Conservation (phyloP, 768 basidiomycete species). For the Xanthoconium stramineum region DNA sequence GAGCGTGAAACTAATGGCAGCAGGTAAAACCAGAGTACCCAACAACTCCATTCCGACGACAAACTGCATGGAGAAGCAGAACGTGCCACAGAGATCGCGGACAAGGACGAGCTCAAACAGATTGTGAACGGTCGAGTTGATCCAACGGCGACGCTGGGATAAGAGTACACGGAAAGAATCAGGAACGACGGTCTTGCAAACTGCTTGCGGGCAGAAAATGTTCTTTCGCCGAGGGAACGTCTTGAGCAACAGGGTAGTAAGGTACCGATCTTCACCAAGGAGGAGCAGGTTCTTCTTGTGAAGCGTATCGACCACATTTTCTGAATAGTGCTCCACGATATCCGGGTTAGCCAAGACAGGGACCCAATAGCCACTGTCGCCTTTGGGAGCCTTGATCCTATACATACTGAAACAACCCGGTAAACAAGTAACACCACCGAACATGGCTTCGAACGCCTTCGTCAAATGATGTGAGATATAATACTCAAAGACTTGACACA, state of each 20-base stretch:
- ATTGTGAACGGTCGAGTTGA: slow-evolving; percentile 99
- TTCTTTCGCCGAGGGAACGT: slow-evolving; percentile 99
- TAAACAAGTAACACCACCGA: slow-evolving; percentile 98
- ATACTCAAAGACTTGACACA: slow-evolving; percentile 87
- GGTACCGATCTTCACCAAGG: slow-evolving; percentile 98
- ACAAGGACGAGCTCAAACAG: slow-evolving; percentile 92
- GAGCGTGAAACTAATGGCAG: slow-evolving; percentile 94
- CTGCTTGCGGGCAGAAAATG: slow-evolving; percentile 97
- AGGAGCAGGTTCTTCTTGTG: slow-evolving; percentile 99
- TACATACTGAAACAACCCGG: slow-evolving; percentile 99
- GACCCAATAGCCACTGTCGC: slow-evolving; percentile 94
- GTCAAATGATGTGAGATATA: slow-evolving; percentile 99
- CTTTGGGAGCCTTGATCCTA: slow-evolving; percentile 99
- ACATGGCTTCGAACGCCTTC: slow-evolving; percentile 99
- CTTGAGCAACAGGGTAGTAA: slow-evolving; percentile 96
- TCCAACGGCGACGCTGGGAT: slow-evolving; percentile 98
- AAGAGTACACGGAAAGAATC: slow-evolving; percentile 93
- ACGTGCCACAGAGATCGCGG: slow-evolving; percentile 97
- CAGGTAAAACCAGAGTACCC: slow-evolving; percentile 94
- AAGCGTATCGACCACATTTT: slow-evolving; percentile 97
- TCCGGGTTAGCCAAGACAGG: slow-evolving; percentile 98
- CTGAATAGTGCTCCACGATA: slow-evolving; percentile 97
- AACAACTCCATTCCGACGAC: slow-evolving; percentile 98
- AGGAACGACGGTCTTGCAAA: slow-evolving; percentile 98
- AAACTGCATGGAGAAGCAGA: slow-evolving; percentile 99